These are phyloP conservation scores for Fusarium subtropicale DNA, from an alignment of 2,329 filamentous ascomycete species.

Conservation along the genomic window DNA sequence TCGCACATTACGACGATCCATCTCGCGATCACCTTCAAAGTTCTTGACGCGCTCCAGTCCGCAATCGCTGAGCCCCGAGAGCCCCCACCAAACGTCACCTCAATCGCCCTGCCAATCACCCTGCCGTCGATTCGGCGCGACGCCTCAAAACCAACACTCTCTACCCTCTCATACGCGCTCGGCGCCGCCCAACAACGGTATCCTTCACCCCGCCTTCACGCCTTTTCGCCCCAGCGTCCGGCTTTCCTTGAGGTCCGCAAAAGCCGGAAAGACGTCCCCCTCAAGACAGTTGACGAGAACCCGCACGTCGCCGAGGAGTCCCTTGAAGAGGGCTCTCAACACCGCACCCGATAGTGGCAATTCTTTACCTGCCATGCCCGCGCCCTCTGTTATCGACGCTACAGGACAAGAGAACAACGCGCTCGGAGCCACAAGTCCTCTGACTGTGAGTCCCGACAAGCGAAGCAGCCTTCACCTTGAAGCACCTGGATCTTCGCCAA, in stretches of 20 bases:
- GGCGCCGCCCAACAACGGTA: conserved; percentile 52
- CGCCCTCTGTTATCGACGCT: conserved; percentile 51
- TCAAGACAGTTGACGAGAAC: conserved; percentile 68
- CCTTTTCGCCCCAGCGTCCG: conserved; percentile 75
- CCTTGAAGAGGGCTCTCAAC: conserved; percentile 80
- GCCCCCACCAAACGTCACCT: conserved; percentile 60
- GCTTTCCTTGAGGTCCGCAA: conserved; percentile 72
- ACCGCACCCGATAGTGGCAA: conserved; percentile 79
- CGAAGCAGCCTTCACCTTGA: conserved; percentile 70
- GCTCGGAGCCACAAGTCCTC: conserved; percentile 52
- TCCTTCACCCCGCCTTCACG: conserved; percentile 65
- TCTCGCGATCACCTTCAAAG: conserved; percentile 95
- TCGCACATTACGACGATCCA: conserved; percentile 83
- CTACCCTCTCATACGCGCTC: conserved; percentile 51
- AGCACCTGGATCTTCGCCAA: conserved; percentile 64
- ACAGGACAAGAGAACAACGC: conserved; percentile 60
- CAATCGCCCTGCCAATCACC: conserved; percentile 69
- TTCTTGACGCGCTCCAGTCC: conserved; percentile 69
- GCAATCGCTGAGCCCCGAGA: conserved; percentile 60
- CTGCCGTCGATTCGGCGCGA: conserved; percentile 58
- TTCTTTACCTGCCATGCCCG: conserved; percentile 60
- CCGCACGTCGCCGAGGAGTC: conserved; percentile 82
- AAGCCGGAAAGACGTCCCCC: conserved; percentile 67
- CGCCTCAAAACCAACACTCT: conserved; percentile 52
- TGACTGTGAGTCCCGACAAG: conserved; percentile 55